Base-by-base conservation (phyloP, 139 green algal genomes). In the Picochlorum sp. region DNA sequence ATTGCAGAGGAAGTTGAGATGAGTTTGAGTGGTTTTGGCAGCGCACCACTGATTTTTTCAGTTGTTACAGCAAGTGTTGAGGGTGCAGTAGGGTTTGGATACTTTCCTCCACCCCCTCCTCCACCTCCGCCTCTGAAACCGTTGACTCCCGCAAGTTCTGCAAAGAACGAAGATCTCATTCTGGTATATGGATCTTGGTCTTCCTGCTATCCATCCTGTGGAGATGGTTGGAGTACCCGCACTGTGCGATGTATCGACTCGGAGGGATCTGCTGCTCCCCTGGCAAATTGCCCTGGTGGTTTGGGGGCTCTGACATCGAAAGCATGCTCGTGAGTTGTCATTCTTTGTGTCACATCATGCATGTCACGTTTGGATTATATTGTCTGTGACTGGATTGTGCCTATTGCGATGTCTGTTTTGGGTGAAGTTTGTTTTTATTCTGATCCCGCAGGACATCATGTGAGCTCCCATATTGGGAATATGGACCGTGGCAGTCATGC, bases 401-500 rank as follows among this genome's bases (percentile, higher is more conserved):
- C 22, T 14, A 33, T 32, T 31, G 9, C 18, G 9, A n/a, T 31
- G 5, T 24, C 2, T 53, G 22, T 53, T 24, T 4, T 53, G 14
- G 22, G 7, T 47, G 39, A n/a, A n/a, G n/a, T n/a, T 24, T 16
- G 8, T 45, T 6, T 43, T 22, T 22, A 18, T n/a, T 4, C 25
- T 25, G 10, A 9, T 37, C 52, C 47, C 57, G 65, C 2, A 44
- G 36, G 4, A 22, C 37, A n/a, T 36, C 32, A 9, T 73, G 65
- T 40, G 16, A 32, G 9, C 36, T 24, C 2, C 25, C 63, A 35
- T 58, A 67, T 37, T 74, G 50, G 50, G 49, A 41, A 3, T 72
- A 74, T 59, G 49, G 35, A 0, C 28, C 68, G 31, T 80, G 64
- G 63, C 47, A 33, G n/a, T 39, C 37, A 20, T 80, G 72, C 69